phyloP scores from a whole-genome alignment of 2,329 filamentous ascomycete genomes.

The Microsporum audouinii region DNA sequence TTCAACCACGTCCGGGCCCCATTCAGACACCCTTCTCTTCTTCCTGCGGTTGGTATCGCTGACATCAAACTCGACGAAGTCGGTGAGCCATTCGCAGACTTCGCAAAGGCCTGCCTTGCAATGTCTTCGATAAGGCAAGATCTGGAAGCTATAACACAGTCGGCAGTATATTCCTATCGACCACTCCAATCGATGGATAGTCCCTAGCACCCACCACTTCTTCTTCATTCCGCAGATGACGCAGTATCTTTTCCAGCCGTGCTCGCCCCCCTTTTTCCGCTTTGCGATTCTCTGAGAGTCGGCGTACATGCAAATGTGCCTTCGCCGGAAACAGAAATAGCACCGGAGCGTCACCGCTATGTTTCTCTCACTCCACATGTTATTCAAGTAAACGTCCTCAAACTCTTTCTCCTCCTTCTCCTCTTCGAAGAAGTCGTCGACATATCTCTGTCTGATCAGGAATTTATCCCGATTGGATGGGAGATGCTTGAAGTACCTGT shows the following conservation, averaged over 20 bases:
- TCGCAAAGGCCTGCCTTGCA: neutral
- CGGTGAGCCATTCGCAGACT: neutral
- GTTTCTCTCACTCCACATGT: neutral
- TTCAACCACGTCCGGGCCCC: too few relatives aligned
- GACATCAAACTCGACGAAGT: neutral
- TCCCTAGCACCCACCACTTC: constrained; percentile 15
- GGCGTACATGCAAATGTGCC: constrained; percentile 12
- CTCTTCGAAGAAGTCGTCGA: neutral
- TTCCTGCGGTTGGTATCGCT: neutral
- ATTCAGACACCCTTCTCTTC: neutral
- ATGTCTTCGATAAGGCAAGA: neutral
- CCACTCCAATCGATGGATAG: neutral
- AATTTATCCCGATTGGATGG: constrained; percentile 11
- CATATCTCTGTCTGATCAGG: constrained; percentile 5
- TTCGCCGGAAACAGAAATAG: constrained; percentile 16
- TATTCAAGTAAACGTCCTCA: neutral
- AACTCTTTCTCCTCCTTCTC: constrained; percentile 7
- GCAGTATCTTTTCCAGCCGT: constrained; percentile 5
- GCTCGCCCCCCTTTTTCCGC: constrained; percentile 14
- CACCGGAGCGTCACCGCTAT: constrained; percentile 6
- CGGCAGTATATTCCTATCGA: neutral
- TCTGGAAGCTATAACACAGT: neutral
- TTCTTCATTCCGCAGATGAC: constrained; percentile 12
- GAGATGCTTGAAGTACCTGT: constrained; percentile 12
- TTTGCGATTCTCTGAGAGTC: constrained; percentile 16